phyloP scores from a whole-genome alignment of 345 rosid species.

The Sonneratia alba region DNA sequence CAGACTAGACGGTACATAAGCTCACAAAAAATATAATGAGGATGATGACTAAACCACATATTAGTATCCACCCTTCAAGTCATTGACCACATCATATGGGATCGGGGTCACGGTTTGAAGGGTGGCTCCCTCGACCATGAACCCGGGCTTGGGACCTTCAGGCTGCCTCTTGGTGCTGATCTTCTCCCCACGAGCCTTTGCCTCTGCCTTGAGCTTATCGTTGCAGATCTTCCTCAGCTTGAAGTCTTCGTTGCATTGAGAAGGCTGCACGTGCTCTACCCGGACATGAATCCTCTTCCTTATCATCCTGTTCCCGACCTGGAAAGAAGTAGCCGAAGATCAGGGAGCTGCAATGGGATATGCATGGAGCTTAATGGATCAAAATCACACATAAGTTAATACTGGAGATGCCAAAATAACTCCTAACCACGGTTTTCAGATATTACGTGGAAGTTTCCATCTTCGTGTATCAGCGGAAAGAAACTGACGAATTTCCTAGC shows the following conservation, averaged over 20 bases:
- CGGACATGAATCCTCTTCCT: constrained; percentile 77
- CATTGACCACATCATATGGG: constrained; percentile 81
- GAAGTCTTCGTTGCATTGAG: constrained; percentile 64
- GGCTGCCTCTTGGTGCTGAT: constrained; percentile 83
- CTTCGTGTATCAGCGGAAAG: background rate
- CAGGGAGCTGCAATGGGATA: background rate
- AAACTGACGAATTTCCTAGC: too few relatives aligned
- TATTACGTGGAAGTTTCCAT: background rate
- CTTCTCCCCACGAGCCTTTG: constrained; percentile 51
- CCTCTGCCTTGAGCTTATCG: constrained; percentile 61
- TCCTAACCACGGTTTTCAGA: background rate
- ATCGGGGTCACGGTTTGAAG: constrained; percentile 71
- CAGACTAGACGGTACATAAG: background rate
- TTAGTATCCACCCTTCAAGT: constrained; percentile 81
- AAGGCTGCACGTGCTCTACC: constrained; percentile 64
- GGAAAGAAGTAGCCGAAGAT: background rate
- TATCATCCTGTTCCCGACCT: constrained; percentile 65
- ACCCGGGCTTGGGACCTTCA: constrained; percentile 72
- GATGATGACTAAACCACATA: background rate
- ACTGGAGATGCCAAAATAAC: background rate
- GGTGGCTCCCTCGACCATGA: constrained; percentile 76
- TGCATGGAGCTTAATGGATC: background rate
- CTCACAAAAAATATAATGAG: background rate
- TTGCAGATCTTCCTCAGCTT: constrained; percentile 42
- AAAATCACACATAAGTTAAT: background rate